Evolutionary conservation across 257 asterid species (phyloP), one percentile per base, ranked within the genome.

Genomic region (Thymus mandschuricus): DNA sequence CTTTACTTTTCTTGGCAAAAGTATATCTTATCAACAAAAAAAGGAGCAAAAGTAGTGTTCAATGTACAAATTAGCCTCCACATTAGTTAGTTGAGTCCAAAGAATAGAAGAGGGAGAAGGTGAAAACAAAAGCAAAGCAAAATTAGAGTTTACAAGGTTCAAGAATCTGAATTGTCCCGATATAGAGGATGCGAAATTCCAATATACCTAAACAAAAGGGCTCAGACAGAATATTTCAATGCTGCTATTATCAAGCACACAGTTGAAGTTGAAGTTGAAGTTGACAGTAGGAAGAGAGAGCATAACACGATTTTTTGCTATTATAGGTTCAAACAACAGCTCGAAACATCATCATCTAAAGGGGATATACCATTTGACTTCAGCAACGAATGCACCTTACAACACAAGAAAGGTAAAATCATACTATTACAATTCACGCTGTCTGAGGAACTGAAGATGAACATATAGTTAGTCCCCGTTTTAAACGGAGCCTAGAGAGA

Each of bases 381-480:
- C 13, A 55, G 75, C 74, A 65, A 52, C 41, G 21, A 28, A 61
- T 38, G 68, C 33, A 55, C 64, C 45, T 60, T 50, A 57, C 35
- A 54, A 64, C 72, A 67, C 79, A 64, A 60, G 44, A 41, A 35
- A 44, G n/a, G 2, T 52, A 27, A 56, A 69, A 46, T 52, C 41
- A 44, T 44, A 38, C 48, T 58, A 77, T 54, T 46, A 70, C 80
- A 61, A 60, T 66, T 81, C 78, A 69, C 71, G 44, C 44, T 30
- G 75, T 75, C 69, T 46, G 67, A 75, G 49, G 61, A 48, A 67
- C 34, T 56, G 70, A 71, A 71, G 65, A 75, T 62, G 46, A 48
- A 61, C 64, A 67, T 28, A 38, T 21, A 65, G 68, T 13, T 62
- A 40, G 45, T 52, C 80, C 67, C 70, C 41, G 12, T 34, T 34